Percentiles rank a stretch among this genome's conserved stretches.
phyloP scores from a whole-genome alignment of 2,329 filamentous ascomycete genomes.

The Pyrenochaeta sp. region DNA sequence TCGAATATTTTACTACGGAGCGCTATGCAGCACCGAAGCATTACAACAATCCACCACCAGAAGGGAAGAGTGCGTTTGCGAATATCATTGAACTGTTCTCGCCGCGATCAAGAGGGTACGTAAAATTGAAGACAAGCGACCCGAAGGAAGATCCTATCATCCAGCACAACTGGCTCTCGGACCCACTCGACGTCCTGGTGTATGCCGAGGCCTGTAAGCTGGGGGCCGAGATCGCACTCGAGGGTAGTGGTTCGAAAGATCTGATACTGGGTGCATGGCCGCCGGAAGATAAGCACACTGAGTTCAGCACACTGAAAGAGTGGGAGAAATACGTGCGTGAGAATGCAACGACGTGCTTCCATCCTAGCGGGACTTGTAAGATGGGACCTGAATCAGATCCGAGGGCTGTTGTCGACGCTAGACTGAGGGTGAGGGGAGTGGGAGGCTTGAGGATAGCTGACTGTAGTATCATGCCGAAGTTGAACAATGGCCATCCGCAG shows the following conservation, averaged over 20 bases:
- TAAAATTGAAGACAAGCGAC: neutral
- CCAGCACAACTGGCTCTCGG: neutral
- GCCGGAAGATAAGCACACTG: neutral
- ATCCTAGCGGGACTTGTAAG: slow-evolving; percentile 7
- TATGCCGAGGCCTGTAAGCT: neutral
- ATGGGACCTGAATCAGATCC: slow-evolving; percentile 1
- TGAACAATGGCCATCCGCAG: slow-evolving; percentile 6
- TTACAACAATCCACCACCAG: neutral
- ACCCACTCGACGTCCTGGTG: neutral
- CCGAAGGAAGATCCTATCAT: neutral
- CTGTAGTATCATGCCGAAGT: slow-evolving; percentile 3
- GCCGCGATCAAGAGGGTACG: neutral
- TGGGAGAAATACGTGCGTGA: slow-evolving; percentile 1
- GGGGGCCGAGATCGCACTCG: neutral
- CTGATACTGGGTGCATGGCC: neutral
- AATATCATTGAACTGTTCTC: neutral
- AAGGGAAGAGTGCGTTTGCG: neutral
- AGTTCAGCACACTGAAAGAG: neutral
- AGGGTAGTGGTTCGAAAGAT: neutral
- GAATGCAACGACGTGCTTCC: slow-evolving; percentile 3
- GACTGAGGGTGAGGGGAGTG: neutral
- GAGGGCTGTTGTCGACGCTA: slow-evolving; percentile 2
- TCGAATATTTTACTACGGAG: neutral
- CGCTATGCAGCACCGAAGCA: neutral
- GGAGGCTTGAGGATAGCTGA: slow-evolving; percentile 2